Conservation (phyloP, 352 stramenopile genomes). For the Pythium angustatum region DNA sequence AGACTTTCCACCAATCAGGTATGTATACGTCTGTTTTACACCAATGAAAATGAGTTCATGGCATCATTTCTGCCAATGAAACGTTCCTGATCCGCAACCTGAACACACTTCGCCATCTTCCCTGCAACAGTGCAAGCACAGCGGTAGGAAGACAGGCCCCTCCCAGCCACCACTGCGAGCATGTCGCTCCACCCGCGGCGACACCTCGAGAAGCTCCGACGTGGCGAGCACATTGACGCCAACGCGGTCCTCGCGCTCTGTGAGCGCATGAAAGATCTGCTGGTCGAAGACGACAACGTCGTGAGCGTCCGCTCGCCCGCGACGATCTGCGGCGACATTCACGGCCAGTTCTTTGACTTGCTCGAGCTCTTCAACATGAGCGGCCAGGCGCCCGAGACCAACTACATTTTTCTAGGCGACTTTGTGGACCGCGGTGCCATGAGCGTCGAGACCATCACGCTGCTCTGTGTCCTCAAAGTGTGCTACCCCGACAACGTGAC, state of each 20-base stretch:
- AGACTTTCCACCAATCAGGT: too few species aligned
- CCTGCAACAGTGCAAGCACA: too few species aligned
- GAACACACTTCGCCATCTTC: too few species aligned
- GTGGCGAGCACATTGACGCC: conserved; percentile 84
- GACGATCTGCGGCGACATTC: conserved; percentile 90
- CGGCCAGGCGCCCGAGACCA: conserved; percentile 82
- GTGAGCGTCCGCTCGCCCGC: conserved; percentile 82
- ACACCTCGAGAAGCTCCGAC: conserved; percentile 67
- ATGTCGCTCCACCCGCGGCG: conserved; percentile 32
- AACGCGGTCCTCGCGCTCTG: conserved; percentile 89
- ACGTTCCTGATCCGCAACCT: background rate
- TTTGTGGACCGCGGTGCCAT: conserved; percentile 91
- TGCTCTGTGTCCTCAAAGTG: conserved; percentile 87
- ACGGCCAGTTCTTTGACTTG: conserved; percentile 90
- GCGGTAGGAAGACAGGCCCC: background rate
- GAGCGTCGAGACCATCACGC: conserved; percentile 81
- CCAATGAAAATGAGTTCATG: background rate
- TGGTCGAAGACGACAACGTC: conserved; percentile 84
- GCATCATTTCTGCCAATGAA: conserved; percentile 11
- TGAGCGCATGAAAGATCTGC: conserved; percentile 88
- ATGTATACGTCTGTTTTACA: too few species aligned
- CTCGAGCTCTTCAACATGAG: conserved; percentile 90
- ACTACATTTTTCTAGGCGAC: conserved; percentile 91
- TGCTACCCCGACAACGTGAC: conserved; percentile 88
- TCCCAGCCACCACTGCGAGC: background rate